Percentiles rank a stretch among this genome's conserved stretches.
Evolutionary conservation across 306 rosid genomes (phyloP).

Genomic region (Casuarina cunninghamiana): DNA sequence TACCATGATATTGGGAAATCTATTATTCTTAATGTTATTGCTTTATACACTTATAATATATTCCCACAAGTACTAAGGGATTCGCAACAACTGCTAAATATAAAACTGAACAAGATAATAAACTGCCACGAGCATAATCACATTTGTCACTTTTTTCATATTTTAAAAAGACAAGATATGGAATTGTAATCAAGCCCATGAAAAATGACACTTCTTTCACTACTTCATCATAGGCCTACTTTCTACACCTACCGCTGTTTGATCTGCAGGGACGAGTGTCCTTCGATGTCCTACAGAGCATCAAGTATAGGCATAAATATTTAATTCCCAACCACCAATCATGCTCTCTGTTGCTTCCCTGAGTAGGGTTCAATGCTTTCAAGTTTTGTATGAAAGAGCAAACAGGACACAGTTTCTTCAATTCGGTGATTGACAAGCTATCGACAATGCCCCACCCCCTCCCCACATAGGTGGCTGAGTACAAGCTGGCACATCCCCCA

Average conservation of each 20-base stretch:
- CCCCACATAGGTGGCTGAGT: background rate
- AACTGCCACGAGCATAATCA: no score
- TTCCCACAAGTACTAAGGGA: background rate
- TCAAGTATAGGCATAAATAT: background rate
- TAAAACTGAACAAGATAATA: no score
- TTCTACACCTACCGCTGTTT: no score
- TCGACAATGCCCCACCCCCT: conserved; percentile 5
- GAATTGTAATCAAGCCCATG: no score
- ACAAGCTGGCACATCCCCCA: conserved; percentile 5
- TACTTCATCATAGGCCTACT: no score
- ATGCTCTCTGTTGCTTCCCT: background rate
- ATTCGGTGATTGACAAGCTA: background rate
- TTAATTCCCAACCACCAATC: background rate
- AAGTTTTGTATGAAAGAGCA: background rate
- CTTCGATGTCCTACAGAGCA: no score
- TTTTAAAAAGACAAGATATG: no score
- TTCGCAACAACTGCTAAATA: no score
- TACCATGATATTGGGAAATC: background rate
- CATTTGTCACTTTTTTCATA: no score
- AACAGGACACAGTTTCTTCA: background rate
- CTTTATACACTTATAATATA: background rate
- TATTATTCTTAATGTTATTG: background rate
- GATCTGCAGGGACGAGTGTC: no score
- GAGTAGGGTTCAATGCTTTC: background rate
- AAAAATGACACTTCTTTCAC: no score